A percentile compares a stretch with the other conserved stretches of the same genome.
Conservation (phyloP, 2,329 filamentous ascomycete species). For the Apiospora marii region DNA sequence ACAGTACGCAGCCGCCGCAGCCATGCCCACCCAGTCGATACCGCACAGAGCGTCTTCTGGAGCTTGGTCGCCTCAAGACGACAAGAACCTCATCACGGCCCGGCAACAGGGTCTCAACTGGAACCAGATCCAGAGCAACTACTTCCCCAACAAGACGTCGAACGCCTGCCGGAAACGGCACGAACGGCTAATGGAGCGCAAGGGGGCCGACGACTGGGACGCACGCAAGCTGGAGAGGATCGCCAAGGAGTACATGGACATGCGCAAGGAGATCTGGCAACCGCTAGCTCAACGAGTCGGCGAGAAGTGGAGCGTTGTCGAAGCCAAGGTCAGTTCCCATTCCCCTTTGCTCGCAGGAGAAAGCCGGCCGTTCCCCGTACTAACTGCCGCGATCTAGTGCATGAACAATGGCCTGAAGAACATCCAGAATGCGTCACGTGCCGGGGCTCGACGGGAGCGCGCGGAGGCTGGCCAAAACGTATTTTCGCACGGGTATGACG, state of each 20-base stretch:
- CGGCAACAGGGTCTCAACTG: conserved; percentile 82
- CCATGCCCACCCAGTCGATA: conserved; percentile 44
- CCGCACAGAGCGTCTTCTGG: conserved; percentile 65
- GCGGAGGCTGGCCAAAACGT: conserved; percentile 54
- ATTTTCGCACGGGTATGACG: conserved; percentile 61
- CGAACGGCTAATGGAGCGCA: conserved; percentile 81
- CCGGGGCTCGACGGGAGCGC: conserved; percentile 71
- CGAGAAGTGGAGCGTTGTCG: conserved; percentile 81
- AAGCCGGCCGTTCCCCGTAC: background rate
- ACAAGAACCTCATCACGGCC: conserved; percentile 75
- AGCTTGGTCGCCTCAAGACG: conserved; percentile 78
- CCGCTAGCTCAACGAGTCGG: conserved; percentile 75
- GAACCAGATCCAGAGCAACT: conserved; percentile 77
- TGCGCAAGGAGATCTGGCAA: conserved; percentile 84
- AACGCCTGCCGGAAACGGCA: conserved; percentile 92
- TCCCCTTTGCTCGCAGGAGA: background rate
- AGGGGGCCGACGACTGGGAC: conserved; percentile 80
- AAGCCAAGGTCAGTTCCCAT: conserved; percentile 61
- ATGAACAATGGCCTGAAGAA: conserved; percentile 87
- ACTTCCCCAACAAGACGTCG: conserved; percentile 79
- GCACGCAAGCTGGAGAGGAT: conserved; percentile 76
- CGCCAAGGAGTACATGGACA: conserved; percentile 79
- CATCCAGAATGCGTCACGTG: conserved; percentile 73
- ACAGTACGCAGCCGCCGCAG: conserved; percentile 44
- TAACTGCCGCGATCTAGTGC: conserved; percentile 60